Evolutionary conservation across 768 basidiomycete genomes (phyloP).

Genomic region (Flagelloscypha sp.): DNA sequence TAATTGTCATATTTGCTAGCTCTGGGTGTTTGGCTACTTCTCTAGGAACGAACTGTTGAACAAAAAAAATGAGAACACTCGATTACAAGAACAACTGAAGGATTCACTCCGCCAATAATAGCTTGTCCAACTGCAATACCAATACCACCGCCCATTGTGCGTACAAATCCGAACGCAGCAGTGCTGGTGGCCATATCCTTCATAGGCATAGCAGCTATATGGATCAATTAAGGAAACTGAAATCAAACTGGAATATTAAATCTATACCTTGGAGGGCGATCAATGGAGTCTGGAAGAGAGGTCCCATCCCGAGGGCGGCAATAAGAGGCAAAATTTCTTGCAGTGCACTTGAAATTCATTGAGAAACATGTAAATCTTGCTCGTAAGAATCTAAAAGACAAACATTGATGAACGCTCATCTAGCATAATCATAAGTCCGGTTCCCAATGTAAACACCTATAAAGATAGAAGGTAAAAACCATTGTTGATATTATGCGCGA

Average conservation of each 20-base stretch:
- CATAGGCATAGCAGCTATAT: constrained; percentile 83
- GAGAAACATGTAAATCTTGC: not conserved
- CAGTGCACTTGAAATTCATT: constrained; percentile 35
- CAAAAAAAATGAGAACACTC: too few relatives aligned
- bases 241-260: too few relatives aligned
- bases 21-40: too few relatives aligned
- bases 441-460: constrained; percentile 55
- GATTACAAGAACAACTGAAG: too few relatives aligned
- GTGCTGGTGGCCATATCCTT: constrained; percentile 84
- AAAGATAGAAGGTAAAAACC: too few relatives aligned
- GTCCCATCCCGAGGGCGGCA: constrained; percentile 57
- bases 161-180: constrained; percentile 59
- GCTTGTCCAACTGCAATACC: constrained; percentile 69
- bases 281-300: constrained; percentile 59
- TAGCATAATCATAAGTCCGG: constrained; percentile 66
- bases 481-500: too few relatives aligned
- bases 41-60: too few relatives aligned
- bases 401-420: constrained; percentile 46
- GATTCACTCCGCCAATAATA: too few relatives aligned
- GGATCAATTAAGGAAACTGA: too few relatives aligned
- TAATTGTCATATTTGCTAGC: too few relatives aligned
- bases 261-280: constrained; percentile 72
- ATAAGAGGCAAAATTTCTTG: constrained; percentile 61
- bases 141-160: constrained; percentile 68
- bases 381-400: constrained; percentile 13